phyloP scores from a whole-genome alignment of 2,329 filamentous ascomycete species.

The Penicillium sp. region DNA sequence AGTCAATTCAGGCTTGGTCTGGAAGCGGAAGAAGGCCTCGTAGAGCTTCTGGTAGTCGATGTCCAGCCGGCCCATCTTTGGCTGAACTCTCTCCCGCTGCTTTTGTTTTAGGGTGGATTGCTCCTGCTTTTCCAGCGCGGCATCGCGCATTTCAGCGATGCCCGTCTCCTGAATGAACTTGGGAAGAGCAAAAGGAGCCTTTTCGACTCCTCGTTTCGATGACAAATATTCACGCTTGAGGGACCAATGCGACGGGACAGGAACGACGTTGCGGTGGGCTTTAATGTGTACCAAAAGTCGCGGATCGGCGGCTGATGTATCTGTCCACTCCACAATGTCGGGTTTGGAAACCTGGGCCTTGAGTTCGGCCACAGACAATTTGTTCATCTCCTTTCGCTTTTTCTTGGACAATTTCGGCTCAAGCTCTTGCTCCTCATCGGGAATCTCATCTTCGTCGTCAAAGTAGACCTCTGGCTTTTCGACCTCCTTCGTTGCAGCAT shows the following conservation, averaged over 20 bases:
- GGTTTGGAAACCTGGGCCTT: constrained; percentile 90
- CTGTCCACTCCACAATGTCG: constrained; percentile 96
- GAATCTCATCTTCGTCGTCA: constrained; percentile 81
- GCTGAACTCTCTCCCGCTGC: constrained; percentile 88
- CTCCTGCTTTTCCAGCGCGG: constrained; percentile 92
- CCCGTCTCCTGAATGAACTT: constrained; percentile 98
- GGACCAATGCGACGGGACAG: constrained; percentile 91
- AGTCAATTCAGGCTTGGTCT: constrained; percentile 92
- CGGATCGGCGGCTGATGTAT: constrained; percentile 87
- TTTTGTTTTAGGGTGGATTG: constrained; percentile 92
- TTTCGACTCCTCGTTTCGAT: constrained; percentile 95
- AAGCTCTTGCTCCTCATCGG: constrained; percentile 67
- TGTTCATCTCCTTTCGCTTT: constrained; percentile 87
- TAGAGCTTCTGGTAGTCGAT: constrained; percentile 99
- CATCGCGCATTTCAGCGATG: constrained; percentile 97
- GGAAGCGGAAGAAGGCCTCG: constrained; percentile 96
- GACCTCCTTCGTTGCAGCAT: constrained; percentile 63
- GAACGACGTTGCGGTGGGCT: constrained; percentile 90
- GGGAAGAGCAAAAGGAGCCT: constrained; percentile 86
- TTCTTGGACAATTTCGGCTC: constrained; percentile 85
- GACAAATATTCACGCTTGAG: constrained; percentile 96
- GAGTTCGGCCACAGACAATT: constrained; percentile 90
- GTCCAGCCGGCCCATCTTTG: constrained; percentile 95
- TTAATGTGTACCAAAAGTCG: constrained; percentile 91
- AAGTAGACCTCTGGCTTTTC: constrained; percentile 86